phyloP scores from a whole-genome alignment of 805 yeast genomes.

The Candida nanaspora region DNA sequence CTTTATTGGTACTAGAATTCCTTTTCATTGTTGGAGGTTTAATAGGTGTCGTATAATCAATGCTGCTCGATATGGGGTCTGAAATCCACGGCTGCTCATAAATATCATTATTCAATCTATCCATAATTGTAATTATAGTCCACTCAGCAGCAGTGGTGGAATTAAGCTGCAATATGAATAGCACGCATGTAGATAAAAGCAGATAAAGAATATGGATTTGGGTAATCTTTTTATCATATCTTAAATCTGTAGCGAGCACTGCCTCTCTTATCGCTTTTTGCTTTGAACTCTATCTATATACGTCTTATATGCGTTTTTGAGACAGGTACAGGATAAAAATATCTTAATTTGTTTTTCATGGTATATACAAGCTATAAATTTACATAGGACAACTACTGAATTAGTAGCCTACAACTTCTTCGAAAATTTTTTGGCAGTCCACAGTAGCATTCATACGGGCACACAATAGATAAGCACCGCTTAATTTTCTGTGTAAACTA shows the following conservation, averaged over 20 bases:
- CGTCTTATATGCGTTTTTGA: too few species aligned
- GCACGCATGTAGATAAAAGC: too few species aligned
- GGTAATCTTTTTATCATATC: too few species aligned
- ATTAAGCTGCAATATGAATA: too few species aligned
- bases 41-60: background rate
- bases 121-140: background rate
- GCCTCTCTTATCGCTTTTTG: too few species aligned
- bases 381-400: background rate
- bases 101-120: background rate
- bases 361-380: too few species aligned
- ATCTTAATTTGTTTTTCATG: too few species aligned
- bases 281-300: too few species aligned
- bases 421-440: conserved; percentile 71
- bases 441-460: conserved; percentile 78
- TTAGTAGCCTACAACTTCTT: conserved; percentile 58
- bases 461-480: conserved; percentile 89
- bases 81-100: background rate
- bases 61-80: background rate
- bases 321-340: too few species aligned
- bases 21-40: background rate
- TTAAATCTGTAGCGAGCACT: too few species aligned
- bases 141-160: too few species aligned
- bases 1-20: background rate
- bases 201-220: too few species aligned
- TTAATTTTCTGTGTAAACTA: conserved; percentile 88